These are phyloP conservation scores for Blastobotrys parvus DNA, from an alignment of 805 yeast genomes.

Conservation along the genomic window DNA sequence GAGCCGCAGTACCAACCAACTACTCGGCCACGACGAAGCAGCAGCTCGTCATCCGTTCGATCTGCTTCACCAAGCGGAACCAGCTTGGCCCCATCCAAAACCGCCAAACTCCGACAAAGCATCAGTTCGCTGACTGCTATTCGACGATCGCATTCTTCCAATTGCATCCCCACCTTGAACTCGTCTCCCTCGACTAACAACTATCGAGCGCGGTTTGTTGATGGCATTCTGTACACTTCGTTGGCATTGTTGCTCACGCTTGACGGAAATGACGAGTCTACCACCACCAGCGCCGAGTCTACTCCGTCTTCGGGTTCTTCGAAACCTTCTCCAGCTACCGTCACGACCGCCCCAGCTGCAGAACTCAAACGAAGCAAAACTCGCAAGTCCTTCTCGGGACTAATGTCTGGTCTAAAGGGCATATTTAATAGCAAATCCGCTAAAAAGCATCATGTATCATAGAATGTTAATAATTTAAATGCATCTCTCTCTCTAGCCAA, in stretches of 20 bases:
- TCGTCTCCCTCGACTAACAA: background rate
- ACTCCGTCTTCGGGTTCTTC: background rate
- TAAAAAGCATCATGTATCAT: no score
- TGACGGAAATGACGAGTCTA: background rate
- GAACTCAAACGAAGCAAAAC: no score
- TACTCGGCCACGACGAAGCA: background rate
- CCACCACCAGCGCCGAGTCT: no score
- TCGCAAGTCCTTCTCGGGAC: no score
- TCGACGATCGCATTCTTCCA: background rate
- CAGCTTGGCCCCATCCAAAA: background rate
- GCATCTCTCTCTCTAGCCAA: no score
- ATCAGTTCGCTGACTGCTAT: background rate
- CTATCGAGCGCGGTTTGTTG: conserved; percentile 9
- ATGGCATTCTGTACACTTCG: conserved; percentile 12
- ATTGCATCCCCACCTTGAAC: background rate
- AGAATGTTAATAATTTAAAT: no score
- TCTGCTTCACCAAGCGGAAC: background rate
- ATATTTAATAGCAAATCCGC: no score
- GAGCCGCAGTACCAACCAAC: background rate
- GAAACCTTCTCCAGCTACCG: no score
- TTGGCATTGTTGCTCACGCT: conserved; percentile 2
- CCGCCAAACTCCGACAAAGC: background rate
- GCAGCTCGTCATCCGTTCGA: background rate
- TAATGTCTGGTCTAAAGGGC: no score
- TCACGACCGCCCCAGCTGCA: no score